These are phyloP conservation scores for Domatiomyces catenatus DNA, from an alignment of 2,329 filamentous ascomycete genomes.

Conservation along the genomic window DNA sequence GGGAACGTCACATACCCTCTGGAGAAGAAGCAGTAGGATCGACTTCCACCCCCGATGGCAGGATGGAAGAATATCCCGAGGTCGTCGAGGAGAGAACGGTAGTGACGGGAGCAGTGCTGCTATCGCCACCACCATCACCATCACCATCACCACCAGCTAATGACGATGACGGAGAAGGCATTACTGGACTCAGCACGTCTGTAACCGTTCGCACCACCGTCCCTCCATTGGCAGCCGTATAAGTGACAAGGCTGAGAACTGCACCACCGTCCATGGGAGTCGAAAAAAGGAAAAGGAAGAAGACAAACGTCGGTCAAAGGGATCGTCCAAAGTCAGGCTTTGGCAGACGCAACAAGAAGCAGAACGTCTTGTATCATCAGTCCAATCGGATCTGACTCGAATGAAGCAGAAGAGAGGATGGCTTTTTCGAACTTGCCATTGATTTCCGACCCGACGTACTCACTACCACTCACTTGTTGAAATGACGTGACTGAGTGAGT, in stretches of 20 bases:
- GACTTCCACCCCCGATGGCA: background rate
- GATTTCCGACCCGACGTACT: no score
- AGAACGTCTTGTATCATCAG: background rate
- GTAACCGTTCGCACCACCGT: background rate
- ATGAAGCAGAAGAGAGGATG: no score
- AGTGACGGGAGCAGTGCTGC: no score
- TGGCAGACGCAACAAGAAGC: background rate
- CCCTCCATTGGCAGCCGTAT: background rate
- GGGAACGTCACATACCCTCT: background rate
- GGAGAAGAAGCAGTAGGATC: background rate
- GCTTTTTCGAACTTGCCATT: no score
- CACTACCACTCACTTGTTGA: no score
- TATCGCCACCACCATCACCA: no score
- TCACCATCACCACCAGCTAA: no score
- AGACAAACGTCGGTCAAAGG: no score
- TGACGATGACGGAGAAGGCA: background rate
- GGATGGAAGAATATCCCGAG: no score
- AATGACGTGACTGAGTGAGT: background rate
- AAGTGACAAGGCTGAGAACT: background rate
- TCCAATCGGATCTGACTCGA: background rate
- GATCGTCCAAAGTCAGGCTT: no score
- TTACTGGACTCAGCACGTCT: background rate
- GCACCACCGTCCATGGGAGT: background rate
- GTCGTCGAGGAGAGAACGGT: background rate
- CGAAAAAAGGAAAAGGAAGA: background rate